Evolutionary conservation across 2,329 filamentous ascomycete species (phyloP), one percentile per base, ranked within the genome.

Genomic region (Colletotrichum echinochloae): DNA sequence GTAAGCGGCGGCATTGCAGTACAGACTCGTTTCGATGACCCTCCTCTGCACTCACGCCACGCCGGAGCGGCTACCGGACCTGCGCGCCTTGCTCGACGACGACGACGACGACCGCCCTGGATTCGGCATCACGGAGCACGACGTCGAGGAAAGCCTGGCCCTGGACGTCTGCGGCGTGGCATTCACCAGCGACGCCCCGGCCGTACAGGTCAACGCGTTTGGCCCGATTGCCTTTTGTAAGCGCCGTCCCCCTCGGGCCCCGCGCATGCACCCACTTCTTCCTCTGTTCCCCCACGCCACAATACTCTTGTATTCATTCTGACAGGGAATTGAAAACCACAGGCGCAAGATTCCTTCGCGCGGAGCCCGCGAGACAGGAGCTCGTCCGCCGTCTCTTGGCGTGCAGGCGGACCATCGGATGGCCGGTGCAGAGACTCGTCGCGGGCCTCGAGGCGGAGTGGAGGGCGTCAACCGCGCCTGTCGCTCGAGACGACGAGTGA

Each of bases 201-300:
- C 83, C 0, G 83, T 85, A 2, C 75, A 84, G 6, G 82, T 86
- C 5, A 86, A 86, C 68, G 78, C 82, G 3, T 86, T 86, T 72
- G 84, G 84, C 0, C 84, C 84, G 18, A 84, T 86, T 35, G 77
- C 81, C 1, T 85, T 81, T 61, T 85, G 84, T 84, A 73, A 75
- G 81, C 77, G 23, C 12, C 16, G 18, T 2, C 8, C 39, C 16
- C 18, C 16, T 16, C 4, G 18, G 8, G 8, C 39, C 20, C 44
- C n/a, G 20, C 20, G 20, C 44, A 23, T n/a, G 20, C 20, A 46
- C 48, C 48, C 23, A 12, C 8, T 9, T 12, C 41, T 2, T 12
- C 6, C 5, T 44, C n/a, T 20, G 18, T 20, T 20, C 5, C 23
- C 14, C 23, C 28, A 26, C 23, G 46, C 46, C 23, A 12, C 11